Conservation (phyloP, 2,329 filamentous ascomycete species). For the Raffaelea deltoideospora region DNA sequence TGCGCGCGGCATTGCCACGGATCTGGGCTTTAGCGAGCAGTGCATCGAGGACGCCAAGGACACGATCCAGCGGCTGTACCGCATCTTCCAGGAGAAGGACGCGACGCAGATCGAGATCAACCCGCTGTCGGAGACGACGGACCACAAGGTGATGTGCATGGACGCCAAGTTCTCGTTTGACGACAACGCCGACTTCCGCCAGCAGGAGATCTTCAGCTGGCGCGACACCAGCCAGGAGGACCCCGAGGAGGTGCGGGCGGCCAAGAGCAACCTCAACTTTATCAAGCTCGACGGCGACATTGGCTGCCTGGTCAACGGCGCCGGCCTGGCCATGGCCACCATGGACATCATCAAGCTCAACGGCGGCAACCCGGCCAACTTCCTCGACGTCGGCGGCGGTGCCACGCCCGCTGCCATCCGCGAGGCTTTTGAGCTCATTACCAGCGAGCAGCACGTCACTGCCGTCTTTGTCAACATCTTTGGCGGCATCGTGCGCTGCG, state of each 20-base stretch:
- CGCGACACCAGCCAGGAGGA: slow-evolving; percentile 94
- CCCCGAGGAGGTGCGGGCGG: slow-evolving; percentile 91
- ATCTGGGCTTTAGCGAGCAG: slow-evolving; percentile 95
- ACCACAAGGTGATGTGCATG: slow-evolving; percentile 98
- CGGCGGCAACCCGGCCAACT: slow-evolving; percentile 90
- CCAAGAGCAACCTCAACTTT: slow-evolving; percentile 92
- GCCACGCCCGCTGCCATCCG: slow-evolving; percentile 93
- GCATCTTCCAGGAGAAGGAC: slow-evolving; percentile 96
- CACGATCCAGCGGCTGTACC: slow-evolving; percentile 98
- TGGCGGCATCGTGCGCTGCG: slow-evolving; percentile 94
- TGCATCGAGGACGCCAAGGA: slow-evolving; percentile 91
- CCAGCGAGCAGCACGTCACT: slow-evolving; percentile 92
- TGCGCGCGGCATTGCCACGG: slow-evolving; percentile 71
- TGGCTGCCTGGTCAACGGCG: slow-evolving; percentile 97
- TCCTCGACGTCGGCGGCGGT: slow-evolving; percentile 95
- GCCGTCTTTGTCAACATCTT: slow-evolving; percentile 99
- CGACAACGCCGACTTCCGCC: slow-evolving; percentile 96
- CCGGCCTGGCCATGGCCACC: slow-evolving; percentile 97
- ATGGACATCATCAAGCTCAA: slow-evolving; percentile 99
- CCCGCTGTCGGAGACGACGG: slow-evolving; percentile 92
- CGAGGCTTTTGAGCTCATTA: slow-evolving; percentile 97
- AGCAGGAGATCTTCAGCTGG: slow-evolving; percentile 91
- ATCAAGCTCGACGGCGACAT: slow-evolving; percentile 99
- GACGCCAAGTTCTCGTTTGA: slow-evolving; percentile 98
- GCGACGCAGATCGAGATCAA: slow-evolving; percentile 99